These are phyloP conservation scores for Diplodia intermedia DNA, from an alignment of 2,329 filamentous ascomycete species.

Conservation along the genomic window DNA sequence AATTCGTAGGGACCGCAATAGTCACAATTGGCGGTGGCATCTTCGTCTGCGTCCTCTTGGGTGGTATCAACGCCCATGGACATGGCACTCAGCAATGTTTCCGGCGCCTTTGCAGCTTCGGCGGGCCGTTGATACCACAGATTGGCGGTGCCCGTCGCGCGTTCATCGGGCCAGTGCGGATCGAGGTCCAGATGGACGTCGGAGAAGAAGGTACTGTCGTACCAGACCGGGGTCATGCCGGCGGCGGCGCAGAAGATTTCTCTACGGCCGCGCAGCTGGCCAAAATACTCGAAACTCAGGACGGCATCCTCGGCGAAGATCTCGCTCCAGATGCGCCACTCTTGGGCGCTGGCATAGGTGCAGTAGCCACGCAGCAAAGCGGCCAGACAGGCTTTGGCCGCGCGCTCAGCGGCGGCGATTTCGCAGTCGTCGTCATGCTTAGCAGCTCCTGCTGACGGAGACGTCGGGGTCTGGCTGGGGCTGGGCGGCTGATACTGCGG, in stretches of 20 bases:
- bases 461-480: not conserved
- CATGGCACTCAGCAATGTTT: not conserved
- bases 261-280: conserved; percentile 6
- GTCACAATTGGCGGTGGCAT: not conserved
- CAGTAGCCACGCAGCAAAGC: conserved; percentile 16
- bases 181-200: conserved; percentile 5
- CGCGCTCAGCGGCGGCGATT: conserved; percentile 7
- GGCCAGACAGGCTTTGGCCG: not conserved
- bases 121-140: not conserved
- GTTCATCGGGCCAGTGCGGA: conserved; percentile 5
- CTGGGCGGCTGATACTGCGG: not conserved
- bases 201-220: not conserved
- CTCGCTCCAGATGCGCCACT: conserved; percentile 12
- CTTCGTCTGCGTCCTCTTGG: not conserved
- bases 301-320: conserved; percentile 21
- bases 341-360: not conserved
- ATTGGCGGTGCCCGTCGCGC: conserved; percentile 5
- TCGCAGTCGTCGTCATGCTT: not conserved
- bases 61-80: not conserved
- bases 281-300: conserved; percentile 13
- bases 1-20: conserved; percentile 8
- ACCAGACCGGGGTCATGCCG: not conserved
- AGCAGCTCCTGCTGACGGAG: not conserved
- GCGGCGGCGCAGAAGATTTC: not conserved
- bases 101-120: not conserved